Percentiles rank a stretch among this genome's conserved stretches.
Evolutionary conservation across 495 filamentous ascomycete genomes (phyloP).

Genomic region (Chaetomium cochliodes): DNA sequence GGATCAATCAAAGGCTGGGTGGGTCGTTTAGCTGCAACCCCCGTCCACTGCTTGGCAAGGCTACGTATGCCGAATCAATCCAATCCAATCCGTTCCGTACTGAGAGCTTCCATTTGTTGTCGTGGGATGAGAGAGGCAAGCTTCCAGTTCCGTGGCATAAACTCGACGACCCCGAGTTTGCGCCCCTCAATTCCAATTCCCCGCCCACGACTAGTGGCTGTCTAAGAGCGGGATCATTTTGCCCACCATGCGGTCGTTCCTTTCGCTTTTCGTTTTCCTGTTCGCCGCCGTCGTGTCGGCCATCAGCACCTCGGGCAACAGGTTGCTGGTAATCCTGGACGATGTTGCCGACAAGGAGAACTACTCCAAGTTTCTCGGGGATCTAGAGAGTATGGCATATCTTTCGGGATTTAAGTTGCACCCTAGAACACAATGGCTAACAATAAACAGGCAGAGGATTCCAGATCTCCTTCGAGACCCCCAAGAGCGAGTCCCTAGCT

Average conservation of each 20-base stretch:
- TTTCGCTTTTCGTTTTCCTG: slow-evolving; percentile 64
- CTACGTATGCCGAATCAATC: slow-evolving; percentile 39
- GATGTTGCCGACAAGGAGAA: slow-evolving; percentile 71
- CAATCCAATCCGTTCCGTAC: neutral
- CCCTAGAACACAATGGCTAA: slow-evolving; percentile 23
- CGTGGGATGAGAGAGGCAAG: slow-evolving; percentile 12
- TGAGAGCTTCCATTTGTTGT: slow-evolving; percentile 8
- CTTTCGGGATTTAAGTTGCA: neutral
- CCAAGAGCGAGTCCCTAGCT: slow-evolving; percentile 77
- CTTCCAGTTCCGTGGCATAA: slow-evolving; percentile 26
- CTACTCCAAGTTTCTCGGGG: slow-evolving; percentile 79
- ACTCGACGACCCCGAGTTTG: slow-evolving; percentile 20
- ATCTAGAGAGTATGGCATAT: slow-evolving; percentile 66
- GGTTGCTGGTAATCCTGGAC: slow-evolving; percentile 84
- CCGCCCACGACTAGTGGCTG: neutral
- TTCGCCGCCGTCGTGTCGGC: slow-evolving; percentile 67
- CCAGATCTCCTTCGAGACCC: slow-evolving; percentile 73
- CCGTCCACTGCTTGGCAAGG: slow-evolving; percentile 37
- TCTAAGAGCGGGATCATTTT: slow-evolving; percentile 34
- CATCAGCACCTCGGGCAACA: slow-evolving; percentile 73
- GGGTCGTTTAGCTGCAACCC: slow-evolving; percentile 16
- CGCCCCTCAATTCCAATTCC: slow-evolving; percentile 15
- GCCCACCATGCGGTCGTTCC: slow-evolving; percentile 68
- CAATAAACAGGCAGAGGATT: slow-evolving; percentile 70
- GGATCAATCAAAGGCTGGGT: slow-evolving; percentile 9